phyloP scores from a whole-genome alignment of 495 filamentous ascomycete species.

The Chaetomium fimeti region DNA sequence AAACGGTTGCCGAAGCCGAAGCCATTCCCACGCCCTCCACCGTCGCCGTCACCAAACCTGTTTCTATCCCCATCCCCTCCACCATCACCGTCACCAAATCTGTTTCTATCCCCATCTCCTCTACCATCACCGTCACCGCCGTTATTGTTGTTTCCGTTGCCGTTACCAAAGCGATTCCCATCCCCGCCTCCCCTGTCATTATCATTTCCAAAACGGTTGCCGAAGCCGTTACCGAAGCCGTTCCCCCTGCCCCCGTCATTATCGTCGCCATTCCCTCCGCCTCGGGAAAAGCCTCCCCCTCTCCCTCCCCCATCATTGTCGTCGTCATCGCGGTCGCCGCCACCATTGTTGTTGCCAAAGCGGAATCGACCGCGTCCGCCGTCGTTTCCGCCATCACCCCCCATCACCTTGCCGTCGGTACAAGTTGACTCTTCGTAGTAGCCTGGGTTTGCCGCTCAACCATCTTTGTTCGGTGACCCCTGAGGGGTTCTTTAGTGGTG shows the following conservation, averaged over 20 bases:
- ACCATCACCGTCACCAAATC: not conserved
- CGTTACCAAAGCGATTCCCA: conserved; percentile 19
- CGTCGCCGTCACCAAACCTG: not conserved
- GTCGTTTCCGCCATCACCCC: conserved; percentile 18
- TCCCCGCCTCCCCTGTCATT: conserved; percentile 22
- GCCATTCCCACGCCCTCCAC: not conserved
- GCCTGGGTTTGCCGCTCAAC: conserved; percentile 11
- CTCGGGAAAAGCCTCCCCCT: not conserved
- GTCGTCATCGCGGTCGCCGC: not conserved
- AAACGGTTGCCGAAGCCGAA: not conserved
- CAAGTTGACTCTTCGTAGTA: conserved; percentile 11
- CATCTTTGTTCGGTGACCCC: conserved; percentile 15
- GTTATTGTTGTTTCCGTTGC: conserved; percentile 16
- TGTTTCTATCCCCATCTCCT: not conserved
- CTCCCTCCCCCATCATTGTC: not conserved
- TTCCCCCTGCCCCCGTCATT: conserved; percentile 13
- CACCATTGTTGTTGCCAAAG: conserved; percentile 16
- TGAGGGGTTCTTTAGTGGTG: conserved; percentile 26
- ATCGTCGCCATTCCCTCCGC: not conserved
- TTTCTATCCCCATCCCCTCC: not conserved
- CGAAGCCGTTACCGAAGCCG: conserved; percentile 22
- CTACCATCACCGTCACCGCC: conserved; percentile 5
- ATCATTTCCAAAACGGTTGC: conserved; percentile 8
- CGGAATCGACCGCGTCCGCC: conserved; percentile 11
- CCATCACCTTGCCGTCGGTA: conserved; percentile 21